Evolutionary conservation across 495 filamentous ascomycete species (phyloP).

Genomic region (Tuber magnatum): DNA sequence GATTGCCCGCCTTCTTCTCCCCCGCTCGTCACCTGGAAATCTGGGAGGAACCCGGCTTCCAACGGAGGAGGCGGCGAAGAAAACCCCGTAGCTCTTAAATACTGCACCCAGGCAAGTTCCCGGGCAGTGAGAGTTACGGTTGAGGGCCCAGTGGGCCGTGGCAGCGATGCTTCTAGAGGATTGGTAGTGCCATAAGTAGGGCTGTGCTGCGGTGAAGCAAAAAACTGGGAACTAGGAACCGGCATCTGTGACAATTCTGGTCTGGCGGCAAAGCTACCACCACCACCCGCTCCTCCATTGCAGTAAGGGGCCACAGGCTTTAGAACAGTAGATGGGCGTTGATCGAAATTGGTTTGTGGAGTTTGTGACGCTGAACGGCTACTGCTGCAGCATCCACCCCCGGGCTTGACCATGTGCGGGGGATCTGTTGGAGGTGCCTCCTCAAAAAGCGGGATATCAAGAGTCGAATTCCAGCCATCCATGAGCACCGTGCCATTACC

Average conservation of each 20-base stretch:
- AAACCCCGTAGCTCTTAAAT: slow-evolving; percentile 27
- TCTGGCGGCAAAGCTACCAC: slow-evolving; percentile 7
- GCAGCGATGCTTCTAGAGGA: neutral
- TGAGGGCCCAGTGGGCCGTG: neutral
- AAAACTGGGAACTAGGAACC: slow-evolving; percentile 7
- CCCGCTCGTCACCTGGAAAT: neutral
- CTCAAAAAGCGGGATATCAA: neutral
- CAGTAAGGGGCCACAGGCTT: slow-evolving; percentile 6
- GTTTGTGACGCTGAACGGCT: slow-evolving; percentile 10
- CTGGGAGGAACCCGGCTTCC: slow-evolving; percentile 5
- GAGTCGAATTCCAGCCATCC: slow-evolving; percentile 16
- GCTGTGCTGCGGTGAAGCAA: slow-evolving; percentile 19
- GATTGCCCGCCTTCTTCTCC: slow-evolving; percentile 17
- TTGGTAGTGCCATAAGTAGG: neutral
- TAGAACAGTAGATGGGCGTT: neutral
- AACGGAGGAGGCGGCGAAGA: slow-evolving; percentile 12
- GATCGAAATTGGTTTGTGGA: slow-evolving; percentile 14
- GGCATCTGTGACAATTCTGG: neutral
- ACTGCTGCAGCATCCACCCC: slow-evolving; percentile 17
- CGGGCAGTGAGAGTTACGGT: slow-evolving; percentile 21
- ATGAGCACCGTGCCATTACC: slow-evolving; percentile 10
- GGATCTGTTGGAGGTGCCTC: neutral
- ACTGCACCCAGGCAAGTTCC: slow-evolving; percentile 31
- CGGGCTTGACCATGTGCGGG: neutral
- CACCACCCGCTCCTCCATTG: slow-evolving; percentile 9